Evolutionary conservation across 2,329 filamentous ascomycete species (phyloP).

Genomic region (Ilyonectria sp.): DNA sequence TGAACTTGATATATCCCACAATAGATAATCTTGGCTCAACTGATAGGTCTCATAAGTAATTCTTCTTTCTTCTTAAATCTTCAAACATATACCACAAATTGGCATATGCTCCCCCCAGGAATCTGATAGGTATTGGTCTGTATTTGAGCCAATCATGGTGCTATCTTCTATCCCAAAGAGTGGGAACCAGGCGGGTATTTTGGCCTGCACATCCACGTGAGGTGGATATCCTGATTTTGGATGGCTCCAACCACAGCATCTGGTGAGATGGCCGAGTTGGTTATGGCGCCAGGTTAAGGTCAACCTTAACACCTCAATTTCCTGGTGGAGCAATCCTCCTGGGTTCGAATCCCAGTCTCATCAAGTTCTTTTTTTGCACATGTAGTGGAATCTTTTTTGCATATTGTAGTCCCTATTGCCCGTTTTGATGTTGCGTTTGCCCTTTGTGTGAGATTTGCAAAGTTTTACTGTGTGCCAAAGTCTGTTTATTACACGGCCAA

Average conservation of each 20-base stretch:
- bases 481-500: not conserved
- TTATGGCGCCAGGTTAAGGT: constrained; percentile 35
- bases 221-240: not conserved
- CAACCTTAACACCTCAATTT: constrained; percentile 30
- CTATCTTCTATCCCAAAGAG: not conserved
- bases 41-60: not conserved
- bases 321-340: constrained; percentile 35
- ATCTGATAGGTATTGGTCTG: not conserved
- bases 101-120: not conserved
- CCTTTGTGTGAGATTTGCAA: not conserved
- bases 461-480: not conserved
- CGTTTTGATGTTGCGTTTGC: not conserved
- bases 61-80: not conserved
- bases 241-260: not conserved
- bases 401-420: not conserved
- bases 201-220: not conserved
- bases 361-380: constrained; percentile 10
- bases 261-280: constrained; percentile 34
- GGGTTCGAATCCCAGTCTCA: constrained; percentile 34
- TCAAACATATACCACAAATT: not conserved
- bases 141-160: too few relatives aligned
- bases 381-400: not conserved
- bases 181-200: not conserved
- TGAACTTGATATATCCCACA: not conserved
- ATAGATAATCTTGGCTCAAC: not conserved